A percentile compares a stretch with the other conserved stretches of the same genome.
These are phyloP conservation scores for Linum trigynum DNA, from an alignment of 345 rosid genomes.

Conservation along the genomic window DNA sequence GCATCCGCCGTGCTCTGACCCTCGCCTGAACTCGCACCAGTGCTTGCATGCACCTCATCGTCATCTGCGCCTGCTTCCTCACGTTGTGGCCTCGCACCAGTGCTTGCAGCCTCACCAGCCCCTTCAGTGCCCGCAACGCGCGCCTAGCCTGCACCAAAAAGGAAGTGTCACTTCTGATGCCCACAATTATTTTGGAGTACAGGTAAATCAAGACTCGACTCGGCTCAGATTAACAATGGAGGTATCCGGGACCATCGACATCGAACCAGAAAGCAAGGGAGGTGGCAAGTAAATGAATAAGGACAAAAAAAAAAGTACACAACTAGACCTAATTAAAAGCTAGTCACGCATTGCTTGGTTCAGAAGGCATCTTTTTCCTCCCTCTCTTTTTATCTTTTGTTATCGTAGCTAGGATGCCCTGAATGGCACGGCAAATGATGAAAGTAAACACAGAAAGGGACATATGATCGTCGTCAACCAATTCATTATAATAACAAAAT, in stretches of 20 bases:
- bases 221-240: no score
- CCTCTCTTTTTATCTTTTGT: background rate
- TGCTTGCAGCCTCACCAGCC: slow-evolving; percentile 90
- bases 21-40: slow-evolving; percentile 87
- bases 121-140: slow-evolving; percentile 84
- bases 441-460: background rate
- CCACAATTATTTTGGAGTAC: no score
- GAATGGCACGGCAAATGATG: slow-evolving; percentile 11
- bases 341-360: background rate
- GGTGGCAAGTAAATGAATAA: background rate
- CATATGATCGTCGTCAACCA: background rate
- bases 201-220: no score
- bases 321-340: background rate
- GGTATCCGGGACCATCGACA: background rate
- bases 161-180: background rate
- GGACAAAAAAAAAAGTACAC: background rate
- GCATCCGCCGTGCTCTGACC: slow-evolving; percentile 73
- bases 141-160: slow-evolving; percentile 56
- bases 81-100: slow-evolving; percentile 94
- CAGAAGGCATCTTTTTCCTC: background rate
- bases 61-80: slow-evolving; percentile 92
- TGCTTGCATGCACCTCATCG: slow-evolving; percentile 98
- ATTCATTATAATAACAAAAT: no score
- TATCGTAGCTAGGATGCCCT: slow-evolving; percentile 2
- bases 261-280: background rate